phyloP scores from a whole-genome alignment of 371 early-diverging fungal species.

The Massospora cicadina region DNA sequence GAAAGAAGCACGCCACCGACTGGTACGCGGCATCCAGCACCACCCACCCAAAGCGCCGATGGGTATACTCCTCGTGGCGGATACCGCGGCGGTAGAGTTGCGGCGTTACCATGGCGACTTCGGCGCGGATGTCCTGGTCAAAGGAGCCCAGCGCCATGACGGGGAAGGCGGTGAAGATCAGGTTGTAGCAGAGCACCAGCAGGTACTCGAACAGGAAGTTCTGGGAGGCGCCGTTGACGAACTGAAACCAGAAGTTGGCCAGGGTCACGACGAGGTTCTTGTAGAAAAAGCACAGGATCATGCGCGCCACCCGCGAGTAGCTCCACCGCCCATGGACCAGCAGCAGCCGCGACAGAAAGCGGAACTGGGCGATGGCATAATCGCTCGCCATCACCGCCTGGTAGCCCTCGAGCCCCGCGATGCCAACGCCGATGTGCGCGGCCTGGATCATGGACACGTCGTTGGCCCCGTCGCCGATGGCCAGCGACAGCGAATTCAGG shows the following conservation, averaged over 20 bases:
- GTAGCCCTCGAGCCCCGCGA: conserved; percentile 77
- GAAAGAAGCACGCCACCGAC: conserved; percentile 42
- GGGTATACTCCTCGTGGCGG: conserved; percentile 32
- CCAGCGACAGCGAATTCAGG: conserved; percentile 52
- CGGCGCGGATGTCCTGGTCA: conserved; percentile 37
- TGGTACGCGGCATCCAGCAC: conserved; percentile 51
- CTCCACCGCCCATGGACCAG: conserved; percentile 83
- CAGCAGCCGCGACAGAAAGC: conserved; percentile 60
- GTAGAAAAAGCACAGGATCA: conserved; percentile 82
- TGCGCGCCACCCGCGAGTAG: conserved; percentile 69
- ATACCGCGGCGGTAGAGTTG: conserved; percentile 43
- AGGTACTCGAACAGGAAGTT: conserved; percentile 74
- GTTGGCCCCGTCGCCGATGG: conserved; percentile 98
- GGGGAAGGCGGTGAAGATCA: conserved; percentile 57
- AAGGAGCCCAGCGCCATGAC: conserved; percentile 31
- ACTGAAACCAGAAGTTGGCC: conserved; percentile 63
- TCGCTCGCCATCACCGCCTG: conserved; percentile 84
- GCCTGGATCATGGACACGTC: conserved; percentile 89
- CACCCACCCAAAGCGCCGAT: conserved; percentile 33
- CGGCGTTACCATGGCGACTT: conserved; percentile 36
- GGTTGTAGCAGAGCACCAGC: conserved; percentile 60
- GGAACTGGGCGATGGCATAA: conserved; percentile 79
- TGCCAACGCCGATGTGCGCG: conserved; percentile 90
- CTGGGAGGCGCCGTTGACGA: conserved; percentile 53
- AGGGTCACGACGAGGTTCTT: conserved; percentile 82